These are phyloP conservation scores for Eimeria brunetti DNA, from an alignment of 169 alveolate species.

Conservation along the genomic window DNA sequence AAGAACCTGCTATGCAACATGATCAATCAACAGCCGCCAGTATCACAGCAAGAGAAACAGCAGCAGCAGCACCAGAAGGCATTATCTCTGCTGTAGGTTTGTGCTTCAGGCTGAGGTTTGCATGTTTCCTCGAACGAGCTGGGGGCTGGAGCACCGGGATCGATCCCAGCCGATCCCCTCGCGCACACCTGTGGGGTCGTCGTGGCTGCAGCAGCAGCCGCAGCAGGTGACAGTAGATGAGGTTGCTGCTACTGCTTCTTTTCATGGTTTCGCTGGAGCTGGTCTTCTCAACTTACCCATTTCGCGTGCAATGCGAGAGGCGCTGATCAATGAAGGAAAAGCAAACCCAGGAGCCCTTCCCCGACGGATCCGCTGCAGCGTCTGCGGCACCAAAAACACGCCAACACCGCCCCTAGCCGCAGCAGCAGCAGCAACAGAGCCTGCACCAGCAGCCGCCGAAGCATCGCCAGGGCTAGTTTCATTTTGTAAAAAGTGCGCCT, in stretches of 20 bases:
- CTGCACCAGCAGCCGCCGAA: not conserved
- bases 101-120: slow-evolving; percentile 14
- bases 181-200: not conserved
- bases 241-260: not conserved
- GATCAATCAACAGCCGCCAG: no score
- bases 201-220: slow-evolving; percentile 8
- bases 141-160: slow-evolving; percentile 7
- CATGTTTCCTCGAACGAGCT: slow-evolving; percentile 21
- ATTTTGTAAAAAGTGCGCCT: not conserved
- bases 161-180: slow-evolving; percentile 12
- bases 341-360: not conserved
- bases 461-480: not conserved
- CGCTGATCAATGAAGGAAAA: not conserved
- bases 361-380: not conserved
- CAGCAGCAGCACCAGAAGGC: no score
- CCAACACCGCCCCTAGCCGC: not conserved
- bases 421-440: no score
- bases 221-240: slow-evolving; percentile 23
- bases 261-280: slow-evolving; percentile 39
- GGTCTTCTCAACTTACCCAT: not conserved
- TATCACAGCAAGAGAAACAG: no score
- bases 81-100: not conserved
- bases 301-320: not conserved
- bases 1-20: no score
- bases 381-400: not conserved